A percentile compares a stretch with the other conserved stretches of the same genome.
Conservation (phyloP, 768 basidiomycete genomes). For the Lactarius indigo region DNA sequence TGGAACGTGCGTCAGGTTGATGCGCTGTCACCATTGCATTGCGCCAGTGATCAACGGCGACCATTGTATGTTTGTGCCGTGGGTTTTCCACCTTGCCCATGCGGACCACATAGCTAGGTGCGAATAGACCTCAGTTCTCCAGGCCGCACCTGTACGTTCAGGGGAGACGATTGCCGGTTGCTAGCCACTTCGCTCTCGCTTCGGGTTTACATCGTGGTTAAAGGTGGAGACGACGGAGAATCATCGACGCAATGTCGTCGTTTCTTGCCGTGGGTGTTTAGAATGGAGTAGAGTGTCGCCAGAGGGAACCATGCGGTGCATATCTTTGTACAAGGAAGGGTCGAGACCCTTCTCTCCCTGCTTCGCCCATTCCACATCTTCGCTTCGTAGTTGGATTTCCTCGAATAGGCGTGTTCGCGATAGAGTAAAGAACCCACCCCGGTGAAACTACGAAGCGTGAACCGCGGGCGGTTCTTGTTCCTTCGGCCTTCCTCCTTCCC, state of each 20-base stretch:
- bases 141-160: neutral
- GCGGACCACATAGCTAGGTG: neutral
- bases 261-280: constrained; percentile 12
- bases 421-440: neutral
- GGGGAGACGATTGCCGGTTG: constrained; percentile 15
- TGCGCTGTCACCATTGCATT: neutral
- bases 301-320: neutral
- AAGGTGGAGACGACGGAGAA: constrained; percentile 19
- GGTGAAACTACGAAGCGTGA: neutral
- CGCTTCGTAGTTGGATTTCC: constrained; percentile 1
- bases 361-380: neutral
- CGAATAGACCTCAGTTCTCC: neutral
- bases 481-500: constrained; percentile 1
- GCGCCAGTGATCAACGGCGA: neutral
- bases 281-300: constrained; percentile 3
- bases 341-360: neutral
- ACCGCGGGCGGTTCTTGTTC: neutral
- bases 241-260: constrained; percentile 22
- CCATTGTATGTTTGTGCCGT: neutral
- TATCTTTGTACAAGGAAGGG: neutral
- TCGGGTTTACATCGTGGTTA: neutral
- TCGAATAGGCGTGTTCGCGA: neutral
- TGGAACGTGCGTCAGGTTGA: constrained; percentile 1
- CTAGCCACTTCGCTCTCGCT: constrained; percentile 6
- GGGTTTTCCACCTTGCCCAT: neutral